Evolutionary conservation across 176 grass and related monocot genomes (phyloP), one percentile per base, ranked within the genome.

Genomic region (Canna indica): DNA sequence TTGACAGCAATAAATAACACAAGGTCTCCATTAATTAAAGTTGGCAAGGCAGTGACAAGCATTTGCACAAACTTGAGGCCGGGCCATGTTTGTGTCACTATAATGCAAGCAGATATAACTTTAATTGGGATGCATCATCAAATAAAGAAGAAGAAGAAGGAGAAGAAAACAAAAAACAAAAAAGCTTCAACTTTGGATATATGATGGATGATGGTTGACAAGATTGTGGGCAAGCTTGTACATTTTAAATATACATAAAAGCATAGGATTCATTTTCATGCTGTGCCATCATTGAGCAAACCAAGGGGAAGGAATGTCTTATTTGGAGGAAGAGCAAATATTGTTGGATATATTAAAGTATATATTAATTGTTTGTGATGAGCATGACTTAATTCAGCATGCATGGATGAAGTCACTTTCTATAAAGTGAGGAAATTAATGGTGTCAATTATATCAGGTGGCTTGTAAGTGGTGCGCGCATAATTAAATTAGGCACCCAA

Each of bases 41-140:
- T n/a, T n/a, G n/a, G n/a, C n/a, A n/a, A 42, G 86, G 82, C 59
- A 91, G 88, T 88, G 88, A 91, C 88, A 71, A 71, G 47, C 85
- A 91, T 88, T 84, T 79, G 64, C 15, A 6, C 6, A n/a, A 18
- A 54, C 20, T 6, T n/a, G 50, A 54, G 50, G n/a, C n/a, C n/a
- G n/a, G 50, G 4, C 50, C 50, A 54, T 36, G 26, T 29, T 69
- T 36, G 25, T 69, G 42, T 7, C 39, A 46, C 44, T 28, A 44
- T 69, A 27, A 16, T 39, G 67, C 39, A 48, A 36, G 41, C 50
- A 54, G 20, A 10, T 44, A 8, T 5, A 54, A 8, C 22, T 54
- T 54, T 54, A 18, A 18, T 1, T 44, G 41, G n/a, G 7, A 54
- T 24, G 4, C 17, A 54, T 54, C 50, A n/a, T 54, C 20, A 20